phyloP scores from a whole-genome alignment of 345 rosid species.

The Diplotaxis tenuifolia region DNA sequence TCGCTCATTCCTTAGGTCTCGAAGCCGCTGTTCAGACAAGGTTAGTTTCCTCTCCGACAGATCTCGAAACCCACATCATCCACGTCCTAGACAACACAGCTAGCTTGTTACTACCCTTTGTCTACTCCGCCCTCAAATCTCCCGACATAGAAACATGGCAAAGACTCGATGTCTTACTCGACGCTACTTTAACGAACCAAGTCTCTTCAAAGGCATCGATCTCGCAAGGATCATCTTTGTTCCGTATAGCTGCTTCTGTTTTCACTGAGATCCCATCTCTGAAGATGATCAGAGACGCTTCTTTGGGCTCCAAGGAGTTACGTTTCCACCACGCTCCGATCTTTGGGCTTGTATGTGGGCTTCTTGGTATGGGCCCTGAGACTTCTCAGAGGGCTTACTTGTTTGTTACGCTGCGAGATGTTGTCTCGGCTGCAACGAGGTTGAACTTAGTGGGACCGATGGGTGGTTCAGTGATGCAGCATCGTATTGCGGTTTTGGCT shows the following conservation, averaged over 20 bases:
- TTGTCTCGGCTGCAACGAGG: conserved; percentile 81
- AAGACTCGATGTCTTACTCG: conserved; percentile 47
- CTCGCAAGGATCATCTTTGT: conserved; percentile 78
- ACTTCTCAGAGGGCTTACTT: conserved; percentile 75
- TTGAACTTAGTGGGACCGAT: conserved; percentile 76
- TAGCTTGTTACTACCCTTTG: conserved; percentile 77
- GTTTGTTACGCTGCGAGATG: conserved; percentile 75
- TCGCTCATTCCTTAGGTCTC: conserved; percentile 85
- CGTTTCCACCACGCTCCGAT: conserved; percentile 77
- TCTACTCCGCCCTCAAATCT: conserved; percentile 48
- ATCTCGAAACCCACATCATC: conserved; percentile 45
- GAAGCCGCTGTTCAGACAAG: conserved; percentile 82
- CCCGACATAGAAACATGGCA: conserved; percentile 54
- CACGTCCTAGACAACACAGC: conserved; percentile 68
- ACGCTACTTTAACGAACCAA: conserved; percentile 74
- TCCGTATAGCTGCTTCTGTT: conserved; percentile 69
- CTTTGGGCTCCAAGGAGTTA: conserved; percentile 38
- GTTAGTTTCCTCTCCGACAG: conserved; percentile 46
- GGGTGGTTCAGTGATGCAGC: conserved; percentile 81
- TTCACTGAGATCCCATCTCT: conserved; percentile 61
- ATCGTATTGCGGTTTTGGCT: conserved; percentile 57
- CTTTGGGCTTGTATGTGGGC: conserved; percentile 78
- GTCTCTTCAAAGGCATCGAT: conserved; percentile 66
- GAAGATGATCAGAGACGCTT: conserved; percentile 49
- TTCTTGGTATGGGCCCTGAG: conserved; percentile 58